These are phyloP conservation scores for Casuarina glauca DNA, from an alignment of 306 rosid species.

Conservation along the genomic window DNA sequence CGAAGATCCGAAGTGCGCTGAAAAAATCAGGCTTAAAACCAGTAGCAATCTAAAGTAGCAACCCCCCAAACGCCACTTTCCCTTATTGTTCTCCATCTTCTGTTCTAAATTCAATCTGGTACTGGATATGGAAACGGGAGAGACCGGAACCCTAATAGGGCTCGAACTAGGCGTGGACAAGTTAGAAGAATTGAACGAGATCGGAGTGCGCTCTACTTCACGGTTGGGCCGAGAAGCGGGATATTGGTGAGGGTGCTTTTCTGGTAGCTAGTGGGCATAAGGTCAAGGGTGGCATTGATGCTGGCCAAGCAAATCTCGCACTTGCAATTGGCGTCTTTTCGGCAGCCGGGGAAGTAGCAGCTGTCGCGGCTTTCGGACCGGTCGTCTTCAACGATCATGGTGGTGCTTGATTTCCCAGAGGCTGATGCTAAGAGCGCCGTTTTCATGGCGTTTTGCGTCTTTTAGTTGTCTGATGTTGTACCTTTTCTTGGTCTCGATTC, in stretches of 20 bases:
- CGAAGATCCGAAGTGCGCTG: slow-evolving; percentile 36
- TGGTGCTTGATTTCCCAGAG: slow-evolving; percentile 40
- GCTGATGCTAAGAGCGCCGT: slow-evolving; percentile 12
- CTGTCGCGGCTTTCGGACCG: slow-evolving; percentile 49
- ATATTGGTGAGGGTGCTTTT: slow-evolving; percentile 63
- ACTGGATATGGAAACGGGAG: slow-evolving; percentile 38
- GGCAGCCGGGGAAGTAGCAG: slow-evolving; percentile 81
- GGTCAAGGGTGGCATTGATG: slow-evolving; percentile 86
- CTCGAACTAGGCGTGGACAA: slow-evolving; percentile 51
- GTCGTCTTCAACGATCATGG: slow-evolving; percentile 38
- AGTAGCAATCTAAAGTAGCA: slow-evolving; percentile 27
- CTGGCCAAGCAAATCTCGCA: slow-evolving; percentile 80
- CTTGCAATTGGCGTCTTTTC: slow-evolving; percentile 72
- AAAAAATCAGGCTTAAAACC: slow-evolving; percentile 44
- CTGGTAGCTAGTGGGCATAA: slow-evolving; percentile 59
- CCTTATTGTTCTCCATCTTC: slow-evolving; percentile 24
- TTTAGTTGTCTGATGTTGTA: neutral
- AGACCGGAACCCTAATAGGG: slow-evolving; percentile 5
- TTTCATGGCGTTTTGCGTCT: slow-evolving; percentile 43
- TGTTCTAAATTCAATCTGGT: slow-evolving; percentile 23
- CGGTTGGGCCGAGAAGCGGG: slow-evolving; percentile 44
- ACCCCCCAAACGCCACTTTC: slow-evolving; percentile 26
- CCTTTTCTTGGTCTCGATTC: neutral
- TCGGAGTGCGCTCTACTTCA: slow-evolving; percentile 44
- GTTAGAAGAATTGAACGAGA: slow-evolving; percentile 56